Base-by-base conservation (phyloP, 2,329 filamentous ascomycete genomes). In the Shiraia sp. region DNA sequence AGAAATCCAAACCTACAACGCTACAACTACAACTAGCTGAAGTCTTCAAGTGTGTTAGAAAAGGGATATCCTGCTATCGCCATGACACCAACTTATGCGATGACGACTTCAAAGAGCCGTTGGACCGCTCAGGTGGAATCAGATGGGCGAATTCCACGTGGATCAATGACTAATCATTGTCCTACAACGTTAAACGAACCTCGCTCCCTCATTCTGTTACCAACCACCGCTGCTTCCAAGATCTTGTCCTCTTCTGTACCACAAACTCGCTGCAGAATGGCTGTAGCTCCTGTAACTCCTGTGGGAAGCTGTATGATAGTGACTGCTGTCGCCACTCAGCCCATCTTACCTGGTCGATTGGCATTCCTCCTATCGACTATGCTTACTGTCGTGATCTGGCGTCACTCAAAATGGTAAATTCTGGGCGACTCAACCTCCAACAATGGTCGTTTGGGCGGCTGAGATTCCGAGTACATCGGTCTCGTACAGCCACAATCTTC, bases 191-290 rank as follows among this genome's bases (percentile, higher is more conserved):
- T 42, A 40, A 49, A 19, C 40, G 25, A 40, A 36, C 47, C 37
- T 45, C 40, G 30, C 43, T 41, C 51, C 49, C 56, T 54, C 51
- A 45, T 56, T 49, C 42, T 42, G 42, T 36, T 32, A 31, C 49
- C 53, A 59, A 57, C 53, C 49, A 60, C 52, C 41, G 42, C 49
- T 33, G 40, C 14, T 30, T 38, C 42, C 40, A 44, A 47, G 40
- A 47, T 46, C 26, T 42, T 43, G 50, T 47, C 46, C 41, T 47
- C 36, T 42, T 27, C 32, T 44, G 57, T 61, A 50, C 42, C 30
- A 61, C 56, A 27, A 36, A 4, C 10, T 13, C 27, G 41, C 45
- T 59, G 51, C 44, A 45, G 49, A 40, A 36, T 41, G 39, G 47
- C 32, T 39, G 51, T 39, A 40, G 42, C 43, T 44, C 31, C 44